Base-by-base conservation (phyloP, 768 basidiomycete genomes). In the Tricholoma bakamatsutake region DNA sequence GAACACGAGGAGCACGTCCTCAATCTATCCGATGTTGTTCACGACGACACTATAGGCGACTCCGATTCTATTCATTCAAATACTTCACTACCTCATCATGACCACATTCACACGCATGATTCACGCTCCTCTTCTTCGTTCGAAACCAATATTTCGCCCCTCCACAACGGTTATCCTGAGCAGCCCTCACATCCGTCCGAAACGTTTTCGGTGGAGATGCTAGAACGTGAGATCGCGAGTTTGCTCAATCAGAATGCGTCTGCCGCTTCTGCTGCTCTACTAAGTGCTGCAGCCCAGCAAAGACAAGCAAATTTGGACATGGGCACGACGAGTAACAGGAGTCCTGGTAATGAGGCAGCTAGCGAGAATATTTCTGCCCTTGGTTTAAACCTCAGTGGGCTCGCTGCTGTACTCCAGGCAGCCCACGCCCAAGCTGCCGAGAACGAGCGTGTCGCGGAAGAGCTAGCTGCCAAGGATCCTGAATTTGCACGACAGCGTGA, bases 1-100 rank as follows among this genome's bases (percentile, higher is more conserved):
- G 75, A 79, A 61, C 68, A 80, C 69, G 83, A 85, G 67, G 82
- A 85, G 66, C 80, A 81, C 58, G 80, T 82, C 59, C 80, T 91
- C 59, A 81, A 83, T 65, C 81, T 91, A 62, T 90, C 89, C 46
- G 89, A 91, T 71, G 89, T 91, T 70, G 87, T 91, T 45, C 87
- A 90, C 69, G 88, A 90, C 67, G 86, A 88, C 55, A 78, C 85
- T 30, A 78, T 88, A 21, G 82, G 78, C 67, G 80, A 86, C 62
- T 48, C 46, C 1, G 82, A 84, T 60, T 71, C 73, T 46, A 72
- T 73, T 52, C 64, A 67, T 43, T 58, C 68, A 46, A 60, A 73
- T 53, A 46, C 60, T 31, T 39, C 71, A 52, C 63, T 62, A 56
- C 33, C 66, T 61, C 56, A 67, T 62, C 62, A 72, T 59, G 60